These are phyloP conservation scores for Pseudogymnoascus sp. DNA, from an alignment of 2,329 filamentous ascomycete genomes.

Conservation along the genomic window DNA sequence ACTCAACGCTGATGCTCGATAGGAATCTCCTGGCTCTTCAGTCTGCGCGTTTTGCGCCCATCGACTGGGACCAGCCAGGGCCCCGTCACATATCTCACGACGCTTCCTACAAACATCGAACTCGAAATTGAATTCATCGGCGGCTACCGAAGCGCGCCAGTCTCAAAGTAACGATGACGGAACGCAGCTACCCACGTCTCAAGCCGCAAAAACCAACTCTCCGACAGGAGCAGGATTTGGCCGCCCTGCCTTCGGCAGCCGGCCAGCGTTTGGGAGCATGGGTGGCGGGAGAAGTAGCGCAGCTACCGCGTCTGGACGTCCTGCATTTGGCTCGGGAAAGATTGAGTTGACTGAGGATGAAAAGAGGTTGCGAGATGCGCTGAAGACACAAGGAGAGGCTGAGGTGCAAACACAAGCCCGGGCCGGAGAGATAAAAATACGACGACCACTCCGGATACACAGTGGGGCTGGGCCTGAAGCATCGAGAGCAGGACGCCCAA, in stretches of 20 bases:
- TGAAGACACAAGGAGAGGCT: slow-evolving; percentile 16
- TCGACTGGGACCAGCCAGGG: slow-evolving; percentile 24
- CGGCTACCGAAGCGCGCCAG: neutral
- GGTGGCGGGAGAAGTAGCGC: neutral
- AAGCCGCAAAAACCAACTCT: neutral
- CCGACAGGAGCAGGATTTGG: slow-evolving; percentile 15
- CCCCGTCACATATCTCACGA: slow-evolving; percentile 26
- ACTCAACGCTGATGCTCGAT: neutral
- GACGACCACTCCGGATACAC: slow-evolving; percentile 16
- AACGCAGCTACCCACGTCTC: neutral
- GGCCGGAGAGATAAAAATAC: slow-evolving; percentile 11
- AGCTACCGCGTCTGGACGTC: neutral
- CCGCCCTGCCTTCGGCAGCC: slow-evolving; percentile 12
- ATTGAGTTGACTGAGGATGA: slow-evolving; percentile 2
- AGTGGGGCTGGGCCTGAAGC: slow-evolving; percentile 22
- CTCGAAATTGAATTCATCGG: slow-evolving; percentile 2
- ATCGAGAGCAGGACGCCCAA: slow-evolving; percentile 21
- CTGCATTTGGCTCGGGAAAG: slow-evolving; percentile 5
- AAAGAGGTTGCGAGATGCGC: slow-evolving; percentile 14
- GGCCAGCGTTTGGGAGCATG: slow-evolving; percentile 10
- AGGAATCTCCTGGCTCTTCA: slow-evolving; percentile 25
- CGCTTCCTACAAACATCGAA: slow-evolving; percentile 28
- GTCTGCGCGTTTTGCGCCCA: slow-evolving; percentile 30
- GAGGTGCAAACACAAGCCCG: slow-evolving; percentile 7
- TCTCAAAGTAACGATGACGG: neutral